Conservation (phyloP, 148 eudicot species). For the Nyssa sinensis region DNA sequence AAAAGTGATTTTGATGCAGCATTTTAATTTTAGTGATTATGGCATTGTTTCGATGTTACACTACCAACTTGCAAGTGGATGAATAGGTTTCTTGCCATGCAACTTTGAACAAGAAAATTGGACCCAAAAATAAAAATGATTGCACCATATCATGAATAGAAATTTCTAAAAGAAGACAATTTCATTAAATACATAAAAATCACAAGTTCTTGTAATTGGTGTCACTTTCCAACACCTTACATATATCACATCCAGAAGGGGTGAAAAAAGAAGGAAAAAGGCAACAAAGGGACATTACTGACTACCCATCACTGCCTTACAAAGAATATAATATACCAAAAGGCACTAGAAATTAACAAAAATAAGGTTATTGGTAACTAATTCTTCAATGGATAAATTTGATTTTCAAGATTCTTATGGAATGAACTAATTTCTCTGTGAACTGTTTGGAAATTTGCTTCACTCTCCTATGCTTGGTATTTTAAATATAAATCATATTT, state of each 20-base stretch:
- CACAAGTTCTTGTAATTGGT: not conserved
- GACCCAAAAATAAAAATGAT: too few relatives aligned
- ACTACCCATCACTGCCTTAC: not conserved
- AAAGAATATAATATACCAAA: constrained; percentile 6
- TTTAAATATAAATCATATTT: constrained; percentile 1
- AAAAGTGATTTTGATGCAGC: too few relatives aligned
- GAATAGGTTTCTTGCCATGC: too few relatives aligned
- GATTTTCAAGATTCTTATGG: not conserved
- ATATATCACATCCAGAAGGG: not conserved
- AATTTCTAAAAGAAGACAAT: not conserved
- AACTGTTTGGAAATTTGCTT: not conserved
- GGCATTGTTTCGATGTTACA: too few relatives aligned
- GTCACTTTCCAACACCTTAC: not conserved
- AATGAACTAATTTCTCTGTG: not conserved
- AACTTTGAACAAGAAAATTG: too few relatives aligned
- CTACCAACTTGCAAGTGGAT: too few relatives aligned
- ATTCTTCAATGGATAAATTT: not conserved
- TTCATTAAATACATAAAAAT: not conserved
- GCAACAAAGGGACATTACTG: not conserved
- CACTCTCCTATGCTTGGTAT: not conserved
- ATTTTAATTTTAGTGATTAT: too few relatives aligned
- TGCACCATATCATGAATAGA: not conserved
- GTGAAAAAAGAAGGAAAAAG: not conserved
- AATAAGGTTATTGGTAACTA: not conserved
- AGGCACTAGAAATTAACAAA: not conserved